Conservation (phyloP, 2,329 filamentous ascomycete genomes). For the Emmonsia crescens region DNA sequence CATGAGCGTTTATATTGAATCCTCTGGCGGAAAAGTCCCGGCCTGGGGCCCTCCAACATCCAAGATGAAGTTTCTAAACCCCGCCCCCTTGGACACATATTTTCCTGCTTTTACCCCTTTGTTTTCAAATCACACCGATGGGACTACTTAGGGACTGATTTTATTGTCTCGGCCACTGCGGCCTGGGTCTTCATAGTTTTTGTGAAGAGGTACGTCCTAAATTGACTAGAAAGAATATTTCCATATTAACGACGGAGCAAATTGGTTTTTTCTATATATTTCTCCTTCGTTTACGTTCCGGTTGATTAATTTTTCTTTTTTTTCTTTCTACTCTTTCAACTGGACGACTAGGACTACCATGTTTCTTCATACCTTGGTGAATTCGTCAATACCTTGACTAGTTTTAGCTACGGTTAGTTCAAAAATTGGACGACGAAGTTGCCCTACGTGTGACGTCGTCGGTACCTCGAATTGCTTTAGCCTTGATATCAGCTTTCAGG, state of each 20-base stretch:
- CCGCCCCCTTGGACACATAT: neutral
- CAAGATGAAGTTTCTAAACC: conserved; percentile 10
- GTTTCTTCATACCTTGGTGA: conserved; percentile 16
- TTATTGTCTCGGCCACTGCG: neutral
- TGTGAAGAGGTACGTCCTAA: conserved; percentile 10
- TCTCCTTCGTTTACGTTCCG: neutral
- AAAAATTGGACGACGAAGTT: neutral
- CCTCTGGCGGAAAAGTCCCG: conserved; percentile 4
- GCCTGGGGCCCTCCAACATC: conserved; percentile 8
- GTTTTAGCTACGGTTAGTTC: conserved; percentile 15
- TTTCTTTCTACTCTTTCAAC: neutral
- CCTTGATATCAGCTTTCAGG: too few species aligned
- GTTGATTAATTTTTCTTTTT: neutral
- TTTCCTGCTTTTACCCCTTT: neutral
- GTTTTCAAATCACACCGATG: neutral
- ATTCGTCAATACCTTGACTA: conserved; percentile 19
- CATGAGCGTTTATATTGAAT: conserved; percentile 10
- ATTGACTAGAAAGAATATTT: neutral
- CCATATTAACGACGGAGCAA: neutral
- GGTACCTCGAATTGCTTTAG: neutral
- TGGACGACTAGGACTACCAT: conserved; percentile 15
- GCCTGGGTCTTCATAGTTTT: conserved; percentile 3
- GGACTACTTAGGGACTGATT: conserved; percentile 7
- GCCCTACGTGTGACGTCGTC: neutral
- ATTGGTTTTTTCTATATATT: neutral